Evolutionary conservation across 1,139 yeast genomes (phyloP), one percentile per base, ranked within the genome.

Genomic region (Geotrichum restrictum): DNA sequence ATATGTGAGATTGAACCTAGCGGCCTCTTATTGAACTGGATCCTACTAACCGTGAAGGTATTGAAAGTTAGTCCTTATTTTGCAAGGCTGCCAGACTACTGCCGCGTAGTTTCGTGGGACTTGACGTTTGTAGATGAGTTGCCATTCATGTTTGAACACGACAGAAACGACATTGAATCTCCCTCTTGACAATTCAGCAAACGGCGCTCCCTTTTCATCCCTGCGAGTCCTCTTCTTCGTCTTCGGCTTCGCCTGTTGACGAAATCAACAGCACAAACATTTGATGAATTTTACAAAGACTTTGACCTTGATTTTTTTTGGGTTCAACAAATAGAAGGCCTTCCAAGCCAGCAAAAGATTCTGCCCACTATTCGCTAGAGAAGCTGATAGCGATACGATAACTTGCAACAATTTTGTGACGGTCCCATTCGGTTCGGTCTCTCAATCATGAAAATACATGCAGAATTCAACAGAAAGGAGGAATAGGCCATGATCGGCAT

Each of bases 81-180:
- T n/a, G n/a, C n/a, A n/a, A n/a, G n/a, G n/a, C n/a, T n/a, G n/a
- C n/a, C n/a, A n/a, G n/a, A n/a, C n/a, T n/a, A n/a, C n/a, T n/a
- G n/a, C n/a, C n/a, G 29, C 29, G 13, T 29, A 8, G 5, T 43
- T 10, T 32, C 38, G 19, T 43, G 47, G 47, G 47, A 43, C 36
- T 19, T 43, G 39, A 18, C 39, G 10, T 29, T 27, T 3, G 14
- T 42, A 10, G 47, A 43, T 24, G 39, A 32, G 22, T 6, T 33
- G 29, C 47, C 37, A 18, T 43, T 43, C 38, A 33, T 33, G 38
- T 18, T 18, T 3, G 38, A 43, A 6, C 33, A 27, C 29, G 31
- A 3, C 31, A 32, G n/a, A 33, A 31, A 16, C 11, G 18, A 8
- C 24, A 16, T 22, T 6, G 14, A 31, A 22, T 13, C n/a, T 31